Percentiles rank a stretch among this genome's conserved stretches.
Conservation (phyloP, 2,329 filamentous ascomycete species). For the Clonostachys byssicola region DNA sequence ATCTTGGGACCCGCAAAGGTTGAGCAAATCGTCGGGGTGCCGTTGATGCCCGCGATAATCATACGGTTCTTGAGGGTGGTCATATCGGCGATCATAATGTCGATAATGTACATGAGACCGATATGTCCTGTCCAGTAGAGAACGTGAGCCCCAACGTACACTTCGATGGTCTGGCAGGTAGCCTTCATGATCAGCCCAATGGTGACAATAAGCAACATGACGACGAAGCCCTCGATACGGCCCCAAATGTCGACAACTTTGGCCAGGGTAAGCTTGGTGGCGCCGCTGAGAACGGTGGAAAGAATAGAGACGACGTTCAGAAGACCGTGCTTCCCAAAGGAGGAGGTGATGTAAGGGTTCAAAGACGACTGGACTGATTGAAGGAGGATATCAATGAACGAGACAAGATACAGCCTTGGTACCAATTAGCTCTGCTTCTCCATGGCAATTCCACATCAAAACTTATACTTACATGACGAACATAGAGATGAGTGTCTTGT, state of each 20-base stretch:
- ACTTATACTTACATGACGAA: not conserved
- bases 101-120: slow-evolving; percentile 53
- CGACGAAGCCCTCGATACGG: slow-evolving; percentile 22
- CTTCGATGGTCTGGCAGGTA: slow-evolving; percentile 39
- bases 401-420: slow-evolving; percentile 33
- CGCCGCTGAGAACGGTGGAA: slow-evolving; percentile 21
- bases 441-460: not conserved
- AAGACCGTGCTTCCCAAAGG: slow-evolving; percentile 27
- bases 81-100: slow-evolving; percentile 61
- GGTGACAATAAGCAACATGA: slow-evolving; percentile 24
- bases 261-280: slow-evolving; percentile 18
- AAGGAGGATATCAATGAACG: slow-evolving; percentile 35
- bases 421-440: not conserved
- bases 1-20: slow-evolving; percentile 19
- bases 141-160: slow-evolving; percentile 23
- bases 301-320: slow-evolving; percentile 39
- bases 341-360: slow-evolving; percentile 23
- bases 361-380: slow-evolving; percentile 25
- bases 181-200: slow-evolving; percentile 51
- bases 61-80: slow-evolving; percentile 18
- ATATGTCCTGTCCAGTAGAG: slow-evolving; percentile 55
- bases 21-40: slow-evolving; percentile 26
- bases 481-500: slow-evolving; percentile 17
- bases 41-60: slow-evolving; percentile 19
- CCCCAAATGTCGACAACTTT: slow-evolving; percentile 30